Base-by-base conservation (phyloP, 192 early-diverging fungal genomes). In the Geranomyces variabilis region DNA sequence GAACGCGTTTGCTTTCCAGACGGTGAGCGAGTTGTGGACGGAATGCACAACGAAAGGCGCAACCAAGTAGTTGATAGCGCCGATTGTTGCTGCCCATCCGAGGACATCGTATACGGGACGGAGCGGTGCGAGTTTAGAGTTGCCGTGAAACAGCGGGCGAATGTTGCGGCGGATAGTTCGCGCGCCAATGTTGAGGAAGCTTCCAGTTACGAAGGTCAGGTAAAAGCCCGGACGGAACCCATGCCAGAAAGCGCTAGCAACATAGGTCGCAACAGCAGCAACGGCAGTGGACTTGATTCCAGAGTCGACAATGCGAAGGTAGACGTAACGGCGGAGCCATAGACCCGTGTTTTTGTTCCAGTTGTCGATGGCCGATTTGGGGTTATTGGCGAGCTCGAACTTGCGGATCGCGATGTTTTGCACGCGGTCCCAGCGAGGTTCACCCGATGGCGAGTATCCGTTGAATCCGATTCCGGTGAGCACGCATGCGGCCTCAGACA, bases 261-360 rank as follows among this genome's bases (percentile, higher is more conserved):
- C 75, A 73, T 93, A 96, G 7, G 95, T 96, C 28, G 84, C 70
- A 30, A 95, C 63, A 0, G 89, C 89, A n/a, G 92, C 88, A 7
- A 78, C 22, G 0, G 80, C 77, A 34, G 78, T 83, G 9, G 89
- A 80, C 46, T 90, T 90, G 29, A 70, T 65, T 14, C 83, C 88
- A 0, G 75, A 73, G 14, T 70, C 62, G 0, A 78, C 76, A 46
- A 95, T 77, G 12, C 94, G 79, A 56, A 90, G 63, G 67, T 97
- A 96, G 29, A 96, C 90, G 75, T 89, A 94, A 76, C 93, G 84
- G 30, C 88, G 86, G 51, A 98, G 81, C 96, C 96, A 98, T 31
- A 80, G 79, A 67, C 90, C 92, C 6, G 95, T 96, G 51, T 88
- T 85, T 75, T 92, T 89, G 79, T 99, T 99, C 97, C 97, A 99